Evolutionary conservation across 768 basidiomycete genomes (phyloP), one percentile per base, ranked within the genome.

Genomic region (Phaffia australis): DNA sequence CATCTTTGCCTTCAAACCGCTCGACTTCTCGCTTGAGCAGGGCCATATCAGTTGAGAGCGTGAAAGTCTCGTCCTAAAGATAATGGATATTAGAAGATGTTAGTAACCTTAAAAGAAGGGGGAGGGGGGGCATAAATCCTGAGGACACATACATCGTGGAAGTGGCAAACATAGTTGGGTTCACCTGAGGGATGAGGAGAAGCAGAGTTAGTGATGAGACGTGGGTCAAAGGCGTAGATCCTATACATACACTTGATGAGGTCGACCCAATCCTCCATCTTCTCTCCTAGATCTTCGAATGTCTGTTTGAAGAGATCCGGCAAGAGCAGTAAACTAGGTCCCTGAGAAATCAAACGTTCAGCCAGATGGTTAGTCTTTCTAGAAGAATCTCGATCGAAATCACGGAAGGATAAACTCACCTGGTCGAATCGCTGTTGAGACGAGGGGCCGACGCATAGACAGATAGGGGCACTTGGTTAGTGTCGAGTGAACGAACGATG

Each of bases 91-190:
- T 42, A 8, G 18, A 27, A n/a, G 8, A 16, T 29, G 23, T 23
- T 25, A 29, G 32, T 57, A 27, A 29, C 27, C 27, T 56, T 11
- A 23, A 29, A 23, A 23, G n/a, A 4, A 8, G 21, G 16, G 52
- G 16, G n/a, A 27, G 52, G 16, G 6, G n/a, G 4, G 27, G 5
- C 8, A n/a, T 54, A 4, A 16, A 54, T 5, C n/a, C 16, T 4
- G 52, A n/a, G n/a, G 16, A 5, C 27, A 54, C 56, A 32, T n/a
- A 78, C 77, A 72, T 79, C 78, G 50, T 77, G 76, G 67, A 76
- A 79, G 58, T 79, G 77, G 50, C 79, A 72, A 21, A 75, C 70
- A 69, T 79, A 79, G 69, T 79, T 79, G 11, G 78, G 78, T 35
- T 78, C 72, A 69, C 61, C 61, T 63, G 50, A 23, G n/a, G 35